phyloP scores from a whole-genome alignment of 1,284 basidiomycete genomes.

The Quambalaria eucalypti region DNA sequence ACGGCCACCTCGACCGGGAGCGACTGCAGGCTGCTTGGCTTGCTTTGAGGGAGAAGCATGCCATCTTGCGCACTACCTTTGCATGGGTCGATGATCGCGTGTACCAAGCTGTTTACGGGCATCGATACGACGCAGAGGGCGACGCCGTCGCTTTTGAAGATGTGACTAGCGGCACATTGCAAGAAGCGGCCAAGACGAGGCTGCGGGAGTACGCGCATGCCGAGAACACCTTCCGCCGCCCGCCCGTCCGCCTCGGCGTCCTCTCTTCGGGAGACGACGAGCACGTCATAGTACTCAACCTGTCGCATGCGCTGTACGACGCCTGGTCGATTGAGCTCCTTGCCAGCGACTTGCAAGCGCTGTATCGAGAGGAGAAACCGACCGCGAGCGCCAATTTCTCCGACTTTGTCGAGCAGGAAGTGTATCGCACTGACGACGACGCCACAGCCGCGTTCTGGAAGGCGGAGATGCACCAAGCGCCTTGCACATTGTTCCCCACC shows the following conservation, averaged over 20 bases:
- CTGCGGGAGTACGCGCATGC: neutral
- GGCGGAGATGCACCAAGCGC: slow-evolving; percentile 1
- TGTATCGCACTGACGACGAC: no score
- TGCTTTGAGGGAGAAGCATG: slow-evolving; percentile 18
- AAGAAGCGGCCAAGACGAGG: neutral
- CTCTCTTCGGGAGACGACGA: slow-evolving; percentile 4
- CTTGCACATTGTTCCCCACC: slow-evolving; percentile 6
- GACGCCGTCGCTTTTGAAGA: neutral
- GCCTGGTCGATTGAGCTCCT: slow-evolving; percentile 33
- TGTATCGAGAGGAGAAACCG: slow-evolving; percentile 14
- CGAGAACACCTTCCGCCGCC: neutral
- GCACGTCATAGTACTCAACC: slow-evolving; percentile 23
- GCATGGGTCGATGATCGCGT: slow-evolving; percentile 6
- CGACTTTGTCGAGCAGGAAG: slow-evolving; percentile 8
- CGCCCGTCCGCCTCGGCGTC: slow-evolving; percentile 1
- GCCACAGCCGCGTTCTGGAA: slow-evolving; percentile 15
- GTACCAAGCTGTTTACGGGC: slow-evolving; percentile 21
- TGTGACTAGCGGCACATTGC: neutral
- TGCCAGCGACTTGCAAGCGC: slow-evolving; percentile 18
- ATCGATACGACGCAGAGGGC: neutral
- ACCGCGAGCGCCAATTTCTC: neutral
- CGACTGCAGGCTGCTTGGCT: slow-evolving; percentile 20
- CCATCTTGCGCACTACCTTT: slow-evolving; percentile 33
- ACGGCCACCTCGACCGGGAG: neutral
- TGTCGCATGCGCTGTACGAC: slow-evolving; percentile 43